These are phyloP conservation scores for Dichomitus squalens DNA, from an alignment of 1,284 basidiomycete genomes.

Conservation along the genomic window DNA sequence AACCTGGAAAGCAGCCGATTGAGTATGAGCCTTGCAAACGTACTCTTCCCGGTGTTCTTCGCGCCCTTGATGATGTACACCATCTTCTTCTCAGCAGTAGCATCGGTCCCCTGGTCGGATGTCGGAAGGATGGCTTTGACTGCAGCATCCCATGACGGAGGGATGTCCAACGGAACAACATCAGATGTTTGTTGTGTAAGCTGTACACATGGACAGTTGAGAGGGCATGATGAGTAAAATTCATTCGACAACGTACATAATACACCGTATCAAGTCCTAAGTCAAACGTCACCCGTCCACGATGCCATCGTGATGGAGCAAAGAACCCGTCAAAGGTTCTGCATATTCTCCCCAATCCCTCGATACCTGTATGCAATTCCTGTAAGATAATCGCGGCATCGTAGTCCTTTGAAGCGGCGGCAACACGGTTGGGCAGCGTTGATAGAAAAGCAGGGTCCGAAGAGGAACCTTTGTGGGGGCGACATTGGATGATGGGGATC, in stretches of 20 bases:
- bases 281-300: slow-evolving; percentile 25
- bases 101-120: background rate
- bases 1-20: slow-evolving; percentile 69
- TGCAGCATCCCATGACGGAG: slow-evolving; percentile 60
- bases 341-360: slow-evolving; percentile 65
- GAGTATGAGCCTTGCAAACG: slow-evolving; percentile 75
- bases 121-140: slow-evolving; percentile 30
- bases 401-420: slow-evolving; percentile 7
- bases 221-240: background rate
- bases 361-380: slow-evolving; percentile 56
- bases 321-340: slow-evolving; percentile 64
- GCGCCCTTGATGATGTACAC: slow-evolving; percentile 78
- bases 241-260: slow-evolving; percentile 46
- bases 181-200: slow-evolving; percentile 44
- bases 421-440: slow-evolving; percentile 16
- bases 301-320: slow-evolving; percentile 42
- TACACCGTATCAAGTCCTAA: slow-evolving; percentile 55
- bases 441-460: background rate
- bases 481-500: slow-evolving; percentile 53
- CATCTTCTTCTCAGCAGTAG: slow-evolving; percentile 9
- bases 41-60: slow-evolving; percentile 90
- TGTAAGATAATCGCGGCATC: slow-evolving; percentile 55
- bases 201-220: slow-evolving; percentile 32
- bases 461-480: slow-evolving; percentile 10
- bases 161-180: slow-evolving; percentile 50